Conservation (phyloP, 257 asterid species). For the Fraxinus americana region DNA sequence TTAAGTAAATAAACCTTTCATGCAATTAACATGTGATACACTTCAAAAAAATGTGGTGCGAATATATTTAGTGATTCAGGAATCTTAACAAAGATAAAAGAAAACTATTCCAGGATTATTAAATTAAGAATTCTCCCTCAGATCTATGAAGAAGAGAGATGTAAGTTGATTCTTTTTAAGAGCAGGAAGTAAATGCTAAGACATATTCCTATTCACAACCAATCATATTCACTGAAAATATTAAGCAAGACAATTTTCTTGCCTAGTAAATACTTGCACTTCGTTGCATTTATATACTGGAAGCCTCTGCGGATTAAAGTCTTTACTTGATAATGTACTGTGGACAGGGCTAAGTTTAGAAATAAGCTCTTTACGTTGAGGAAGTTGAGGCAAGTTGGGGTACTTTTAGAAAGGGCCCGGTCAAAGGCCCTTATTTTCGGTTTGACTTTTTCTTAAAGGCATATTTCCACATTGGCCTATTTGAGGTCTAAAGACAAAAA, state of each 20-base stretch:
- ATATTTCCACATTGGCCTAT: no score
- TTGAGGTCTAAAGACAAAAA: no score
- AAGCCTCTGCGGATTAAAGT: slow-evolving; percentile 52
- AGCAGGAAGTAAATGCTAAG: neutral
- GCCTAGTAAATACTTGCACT: slow-evolving; percentile 54
- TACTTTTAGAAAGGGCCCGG: no score
- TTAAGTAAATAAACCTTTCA: neutral
- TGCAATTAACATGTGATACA: neutral
- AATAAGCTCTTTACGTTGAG: slow-evolving; percentile 60
- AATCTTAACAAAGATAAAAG: neutral
- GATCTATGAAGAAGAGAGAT: neutral
- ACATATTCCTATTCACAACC: neutral
- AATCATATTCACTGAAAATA: slow-evolving; percentile 12
- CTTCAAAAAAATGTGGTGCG: neutral
- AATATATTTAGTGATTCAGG: no score
- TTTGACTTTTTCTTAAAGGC: no score
- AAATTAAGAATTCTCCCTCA: neutral
- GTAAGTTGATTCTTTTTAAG: neutral
- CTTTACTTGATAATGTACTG: slow-evolving; percentile 54
- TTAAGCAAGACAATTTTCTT: neutral
- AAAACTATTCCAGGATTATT: neutral
- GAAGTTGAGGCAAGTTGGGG: slow-evolving; percentile 76
- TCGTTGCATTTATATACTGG: slow-evolving; percentile 83
- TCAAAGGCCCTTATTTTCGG: no score
- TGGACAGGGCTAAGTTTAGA: slow-evolving; percentile 69